Evolutionary conservation across 352 stramenopile genomes (phyloP), one percentile per base, ranked within the genome.

Genomic region (Achlya hypogyna): DNA sequence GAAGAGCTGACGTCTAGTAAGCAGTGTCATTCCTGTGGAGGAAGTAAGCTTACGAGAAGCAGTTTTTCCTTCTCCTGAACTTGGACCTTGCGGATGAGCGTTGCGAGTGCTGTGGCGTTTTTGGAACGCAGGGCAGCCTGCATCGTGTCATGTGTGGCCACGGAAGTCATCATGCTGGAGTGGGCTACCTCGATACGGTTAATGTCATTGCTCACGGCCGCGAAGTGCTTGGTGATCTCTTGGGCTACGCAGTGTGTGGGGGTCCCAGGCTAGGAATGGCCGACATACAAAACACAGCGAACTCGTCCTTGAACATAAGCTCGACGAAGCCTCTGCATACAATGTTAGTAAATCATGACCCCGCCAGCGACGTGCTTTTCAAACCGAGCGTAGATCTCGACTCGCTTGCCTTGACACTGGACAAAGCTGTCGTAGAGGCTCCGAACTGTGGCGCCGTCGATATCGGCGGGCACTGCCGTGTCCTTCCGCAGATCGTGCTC

Each of bases 61-160:
- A 94, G 72, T 49, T 94, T 94, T 28, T 93, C 84, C 58, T 92
- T 93, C 52, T 94, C 86, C 63, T 91, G 72, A 28, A 75, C 1
- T 51, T 94, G 86, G 27, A 94, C 53, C 53, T 84, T 84, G 63
- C 86, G 86, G n/a, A 94, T 63, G 53, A 79, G 72, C 32, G 85
- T 64, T 22, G 84, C 82, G 20, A 91, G 69, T 29, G 62, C 29
- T 16, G 69, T 29, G 52, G 74, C 73, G 34, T 85, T 52, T 35
- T 75, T 80, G 14, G 71, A 54, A 4, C 75, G 62, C 20, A 86
- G 54, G 40, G 53, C 23, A 49, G 69, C 28, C 74, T 79, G 18
- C 27, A 25, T 38, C 4, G 54, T 25, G 40, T 65, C 8, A 67
- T 28, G 18, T 65, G 27, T 29, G 35, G 31, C 35, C 12, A 28